Conservation (phyloP, 106 monocot genomes). For the Alisma plantagoaquatica region DNA sequence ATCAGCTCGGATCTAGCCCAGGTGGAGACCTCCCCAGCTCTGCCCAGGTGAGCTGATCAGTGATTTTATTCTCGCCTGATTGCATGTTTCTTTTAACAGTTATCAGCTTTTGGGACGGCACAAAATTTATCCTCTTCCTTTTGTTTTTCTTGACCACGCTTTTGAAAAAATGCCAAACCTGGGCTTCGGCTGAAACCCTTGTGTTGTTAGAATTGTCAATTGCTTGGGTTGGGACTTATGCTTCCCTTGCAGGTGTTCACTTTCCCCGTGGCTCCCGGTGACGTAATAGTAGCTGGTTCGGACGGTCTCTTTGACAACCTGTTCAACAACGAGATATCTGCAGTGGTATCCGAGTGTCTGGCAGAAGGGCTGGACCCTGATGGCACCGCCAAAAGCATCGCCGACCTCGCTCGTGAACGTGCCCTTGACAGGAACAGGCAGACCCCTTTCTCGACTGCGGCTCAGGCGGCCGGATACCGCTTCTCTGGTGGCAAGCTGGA, state of each 20-base stretch:
- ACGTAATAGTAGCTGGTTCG: constrained; percentile 57
- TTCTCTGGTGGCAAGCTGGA: constrained; percentile 75
- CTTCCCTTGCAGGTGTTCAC: constrained; percentile 68
- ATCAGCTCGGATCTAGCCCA: constrained; percentile 65
- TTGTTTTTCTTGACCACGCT: too few species aligned
- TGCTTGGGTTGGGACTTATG: too few species aligned
- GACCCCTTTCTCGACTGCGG: constrained; percentile 60
- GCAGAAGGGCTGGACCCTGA: constrained; percentile 45
- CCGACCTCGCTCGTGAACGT: constrained; percentile 57
- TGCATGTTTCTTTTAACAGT: too few species aligned
- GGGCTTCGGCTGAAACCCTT: too few species aligned
- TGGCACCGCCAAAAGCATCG: constrained; percentile 52
- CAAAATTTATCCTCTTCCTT: too few species aligned
- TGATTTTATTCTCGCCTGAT: too few species aligned
- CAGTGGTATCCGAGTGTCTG: constrained; percentile 42
- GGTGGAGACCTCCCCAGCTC: constrained; percentile 68
- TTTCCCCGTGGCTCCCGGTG: constrained; percentile 49
- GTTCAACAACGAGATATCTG: constrained; percentile 45
- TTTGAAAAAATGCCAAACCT: too few species aligned
- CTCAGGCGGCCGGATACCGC: constrained; percentile 70
- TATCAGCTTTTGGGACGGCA: too few species aligned
- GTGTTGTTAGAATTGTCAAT: too few species aligned
- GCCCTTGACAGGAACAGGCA: constrained; percentile 60
- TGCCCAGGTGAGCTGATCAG: too few species aligned
- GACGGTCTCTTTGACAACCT: constrained; percentile 75